phyloP scores from a whole-genome alignment of 768 basidiomycete genomes.

The Cystobasidium onofrii region DNA sequence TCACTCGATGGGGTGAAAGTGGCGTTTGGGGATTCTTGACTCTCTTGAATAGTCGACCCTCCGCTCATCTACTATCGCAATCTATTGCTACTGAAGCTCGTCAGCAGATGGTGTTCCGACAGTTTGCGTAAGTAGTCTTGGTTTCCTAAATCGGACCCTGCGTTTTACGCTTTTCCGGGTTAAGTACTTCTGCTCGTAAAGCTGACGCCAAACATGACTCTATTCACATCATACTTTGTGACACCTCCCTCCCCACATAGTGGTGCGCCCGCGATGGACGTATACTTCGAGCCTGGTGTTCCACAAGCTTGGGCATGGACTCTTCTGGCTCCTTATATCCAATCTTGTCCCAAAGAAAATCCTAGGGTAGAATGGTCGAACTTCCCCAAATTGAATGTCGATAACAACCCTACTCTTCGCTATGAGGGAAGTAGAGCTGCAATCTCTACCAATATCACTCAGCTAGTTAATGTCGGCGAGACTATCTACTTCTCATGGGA shows the following conservation, averaged over 20 bases:
- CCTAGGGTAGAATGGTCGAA: constrained; percentile 53
- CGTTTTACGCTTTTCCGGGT: too few species aligned
- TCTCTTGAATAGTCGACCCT: constrained; percentile 56
- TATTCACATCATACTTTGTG: too few species aligned
- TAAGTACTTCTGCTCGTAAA: too few species aligned
- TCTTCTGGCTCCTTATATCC: constrained; percentile 53
- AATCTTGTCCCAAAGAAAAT: constrained; percentile 54
- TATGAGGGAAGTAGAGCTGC: constrained; percentile 47
- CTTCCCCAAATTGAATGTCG: constrained; percentile 55
- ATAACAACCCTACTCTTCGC: constrained; percentile 46
- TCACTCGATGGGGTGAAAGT: constrained; percentile 45
- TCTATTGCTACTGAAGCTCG: constrained; percentile 58
- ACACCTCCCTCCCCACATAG: too few species aligned
- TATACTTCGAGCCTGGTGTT: constrained; percentile 55
- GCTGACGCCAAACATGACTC: too few species aligned
- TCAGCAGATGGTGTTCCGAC: constrained; percentile 61
- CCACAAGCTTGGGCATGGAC: constrained; percentile 61
- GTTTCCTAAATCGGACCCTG: constrained; percentile 52
- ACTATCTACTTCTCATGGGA: constrained; percentile 55
- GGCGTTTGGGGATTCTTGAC: constrained; percentile 57
- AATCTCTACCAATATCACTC: constrained; percentile 55
- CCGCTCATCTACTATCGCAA: constrained; percentile 54
- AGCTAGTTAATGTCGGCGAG: constrained; percentile 51
- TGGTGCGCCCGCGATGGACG: constrained; percentile 35
- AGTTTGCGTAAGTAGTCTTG: constrained; percentile 46